Evolutionary conservation across 2,329 filamentous ascomycete species (phyloP).

Genomic region (Phialocephala subalpina): DNA sequence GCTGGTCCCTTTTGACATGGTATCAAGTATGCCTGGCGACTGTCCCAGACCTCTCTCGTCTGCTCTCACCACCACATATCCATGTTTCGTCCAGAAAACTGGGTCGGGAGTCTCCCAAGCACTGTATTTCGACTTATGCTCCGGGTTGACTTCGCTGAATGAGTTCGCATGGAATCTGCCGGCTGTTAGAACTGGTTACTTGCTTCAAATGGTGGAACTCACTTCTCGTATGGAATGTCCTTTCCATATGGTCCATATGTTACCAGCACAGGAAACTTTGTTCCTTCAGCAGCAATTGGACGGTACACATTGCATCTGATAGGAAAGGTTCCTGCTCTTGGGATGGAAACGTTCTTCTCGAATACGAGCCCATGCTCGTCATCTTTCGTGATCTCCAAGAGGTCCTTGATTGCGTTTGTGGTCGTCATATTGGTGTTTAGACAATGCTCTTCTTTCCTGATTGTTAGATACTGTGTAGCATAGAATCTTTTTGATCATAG

Average conservation of each 20-base stretch:
- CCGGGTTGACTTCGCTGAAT: slow-evolving; percentile 52
- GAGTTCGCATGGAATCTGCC: slow-evolving; percentile 57
- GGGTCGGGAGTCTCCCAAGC: slow-evolving; percentile 55
- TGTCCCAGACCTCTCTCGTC: slow-evolving; percentile 61
- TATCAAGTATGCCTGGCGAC: slow-evolving; percentile 59
- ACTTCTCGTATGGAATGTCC: slow-evolving; percentile 69
- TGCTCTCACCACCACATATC: slow-evolving; percentile 52
- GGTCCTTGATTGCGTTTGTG: slow-evolving; percentile 26
- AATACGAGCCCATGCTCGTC: slow-evolving; percentile 45
- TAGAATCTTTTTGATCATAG: not conserved
- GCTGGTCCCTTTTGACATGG: slow-evolving; percentile 59
- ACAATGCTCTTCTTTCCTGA: not conserved
- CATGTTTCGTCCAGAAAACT: slow-evolving; percentile 51
- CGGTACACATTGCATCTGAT: slow-evolving; percentile 60
- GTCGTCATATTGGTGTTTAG: slow-evolving; percentile 11
- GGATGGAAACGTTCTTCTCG: slow-evolving; percentile 56
- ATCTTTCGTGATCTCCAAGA: slow-evolving; percentile 30
- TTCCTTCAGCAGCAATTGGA: slow-evolving; percentile 49
- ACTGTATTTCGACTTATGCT: slow-evolving; percentile 51
- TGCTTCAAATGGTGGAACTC: not conserved
- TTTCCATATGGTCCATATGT: slow-evolving; percentile 81
- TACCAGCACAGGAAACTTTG: slow-evolving; percentile 65
- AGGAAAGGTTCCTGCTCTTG: slow-evolving; percentile 43
- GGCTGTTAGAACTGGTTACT: not conserved
- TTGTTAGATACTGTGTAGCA: not conserved